Percentiles rank a stretch among this genome's conserved stretches.
Evolutionary conservation across 768 basidiomycete species (phyloP).

Genomic region (Dacryopinax primogenitus): DNA sequence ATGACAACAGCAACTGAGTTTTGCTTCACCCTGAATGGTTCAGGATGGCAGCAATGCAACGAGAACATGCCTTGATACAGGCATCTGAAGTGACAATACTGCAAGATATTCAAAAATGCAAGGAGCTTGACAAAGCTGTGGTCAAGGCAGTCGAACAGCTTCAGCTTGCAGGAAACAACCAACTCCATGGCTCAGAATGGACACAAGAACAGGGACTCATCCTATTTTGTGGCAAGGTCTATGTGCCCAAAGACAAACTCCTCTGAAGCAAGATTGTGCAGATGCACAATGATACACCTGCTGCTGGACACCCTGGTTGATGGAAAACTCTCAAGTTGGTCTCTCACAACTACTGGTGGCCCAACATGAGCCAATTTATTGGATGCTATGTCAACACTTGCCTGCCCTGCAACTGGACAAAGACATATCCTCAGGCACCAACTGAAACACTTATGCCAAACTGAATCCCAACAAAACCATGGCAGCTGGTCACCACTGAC

Average conservation of each 20-base stretch:
- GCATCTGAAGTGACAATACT: not conserved
- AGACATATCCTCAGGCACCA: slow-evolving; percentile 15
- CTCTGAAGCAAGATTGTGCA: slow-evolving; percentile 16
- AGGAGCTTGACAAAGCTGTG: not conserved
- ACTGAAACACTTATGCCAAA: slow-evolving; percentile 13
- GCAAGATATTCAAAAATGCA: not conserved
- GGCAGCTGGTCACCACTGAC: not conserved
- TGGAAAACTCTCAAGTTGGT: slow-evolving; percentile 22
- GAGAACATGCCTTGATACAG: not conserved
- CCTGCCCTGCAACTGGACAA: slow-evolving; percentile 23
- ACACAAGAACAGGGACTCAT: not conserved
- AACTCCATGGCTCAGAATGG: not conserved
- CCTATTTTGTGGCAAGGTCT: slow-evolving; percentile 13
- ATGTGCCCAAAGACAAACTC: slow-evolving; percentile 19
- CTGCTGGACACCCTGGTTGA: slow-evolving; percentile 24
- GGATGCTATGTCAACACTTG: slow-evolving; percentile 23
- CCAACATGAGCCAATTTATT: slow-evolving; percentile 18
- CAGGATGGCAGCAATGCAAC: not conserved
- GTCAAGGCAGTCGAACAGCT: not conserved
- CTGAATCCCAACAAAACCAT: slow-evolving; percentile 14
- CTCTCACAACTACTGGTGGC: slow-evolving; percentile 25
- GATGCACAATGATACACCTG: slow-evolving; percentile 21
- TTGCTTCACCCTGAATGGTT: not conserved
- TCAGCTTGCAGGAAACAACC: not conserved
- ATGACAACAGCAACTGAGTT: not conserved